A percentile compares a stretch with the other conserved stretches of the same genome.
phyloP scores from a whole-genome alignment of 2,329 filamentous ascomycete genomes.

The Fusarium transvaalense region DNA sequence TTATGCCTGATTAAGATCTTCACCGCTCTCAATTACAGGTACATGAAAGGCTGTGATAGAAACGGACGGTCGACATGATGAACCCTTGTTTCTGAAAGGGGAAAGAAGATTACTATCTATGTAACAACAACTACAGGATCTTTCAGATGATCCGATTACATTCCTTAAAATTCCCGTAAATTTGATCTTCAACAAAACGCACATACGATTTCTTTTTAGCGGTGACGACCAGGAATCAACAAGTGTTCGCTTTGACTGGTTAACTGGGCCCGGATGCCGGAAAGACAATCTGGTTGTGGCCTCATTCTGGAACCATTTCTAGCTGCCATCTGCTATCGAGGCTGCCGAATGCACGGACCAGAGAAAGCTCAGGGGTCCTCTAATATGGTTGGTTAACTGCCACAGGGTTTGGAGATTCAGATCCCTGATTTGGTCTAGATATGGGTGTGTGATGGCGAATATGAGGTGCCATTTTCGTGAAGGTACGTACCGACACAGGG shows the following conservation, averaged over 20 bases:
- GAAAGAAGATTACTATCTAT: constrained; percentile 21
- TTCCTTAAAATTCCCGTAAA: constrained; percentile 45
- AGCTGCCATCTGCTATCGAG: constrained; percentile 36
- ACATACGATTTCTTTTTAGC: constrained; percentile 35
- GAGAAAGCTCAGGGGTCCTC: constrained; percentile 36
- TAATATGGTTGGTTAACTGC: constrained; percentile 24
- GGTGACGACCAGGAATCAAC: constrained; percentile 33
- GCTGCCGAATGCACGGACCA: constrained; percentile 35
- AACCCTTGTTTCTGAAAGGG: constrained; percentile 18
- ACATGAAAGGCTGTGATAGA: constrained; percentile 5
- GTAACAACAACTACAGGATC: constrained; percentile 21
- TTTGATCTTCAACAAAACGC: constrained; percentile 25
- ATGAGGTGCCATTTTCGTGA: constrained; percentile 20
- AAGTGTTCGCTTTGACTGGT: constrained; percentile 34
- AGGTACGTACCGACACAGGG: constrained; percentile 25
- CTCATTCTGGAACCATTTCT: constrained; percentile 54
- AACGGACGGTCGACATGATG: constrained; percentile 4
- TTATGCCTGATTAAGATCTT: constrained; percentile 36
- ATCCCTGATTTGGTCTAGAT: constrained; percentile 12
- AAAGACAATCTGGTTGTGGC: constrained; percentile 50
- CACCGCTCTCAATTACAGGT: constrained; percentile 36
- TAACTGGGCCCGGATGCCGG: constrained; percentile 51
- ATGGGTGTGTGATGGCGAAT: constrained; percentile 23
- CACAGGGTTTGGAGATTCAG: constrained; percentile 43
- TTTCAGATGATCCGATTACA: constrained; percentile 34